Conservation (phyloP, 352 stramenopile genomes). For the Phytophthora pisi region DNA sequence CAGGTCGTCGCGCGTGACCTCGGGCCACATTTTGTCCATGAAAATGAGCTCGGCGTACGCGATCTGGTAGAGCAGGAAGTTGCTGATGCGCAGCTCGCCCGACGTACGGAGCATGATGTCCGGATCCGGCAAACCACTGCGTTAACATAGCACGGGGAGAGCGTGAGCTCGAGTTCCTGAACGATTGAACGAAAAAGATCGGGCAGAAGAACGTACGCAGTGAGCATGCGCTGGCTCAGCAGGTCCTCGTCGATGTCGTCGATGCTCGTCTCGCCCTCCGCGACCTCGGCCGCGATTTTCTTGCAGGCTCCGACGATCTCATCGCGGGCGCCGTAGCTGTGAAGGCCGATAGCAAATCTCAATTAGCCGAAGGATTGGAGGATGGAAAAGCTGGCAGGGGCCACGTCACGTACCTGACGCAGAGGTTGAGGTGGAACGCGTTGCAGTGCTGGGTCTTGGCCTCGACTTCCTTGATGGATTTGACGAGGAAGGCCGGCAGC, state of each 20-base stretch:
- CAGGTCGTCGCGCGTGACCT: constrained; percentile 89
- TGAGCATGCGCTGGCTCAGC: constrained; percentile 77
- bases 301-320: constrained; percentile 95
- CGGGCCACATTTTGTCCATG: constrained; percentile 95
- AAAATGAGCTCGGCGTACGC: constrained; percentile 96
- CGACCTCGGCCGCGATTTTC: constrained; percentile 87
- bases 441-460: constrained; percentile 85
- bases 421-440: constrained; percentile 84
- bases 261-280: constrained; percentile 55
- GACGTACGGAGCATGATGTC: constrained; percentile 96
- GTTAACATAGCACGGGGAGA: constrained; percentile 25
- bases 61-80: constrained; percentile 96
- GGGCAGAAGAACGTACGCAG: constrained; percentile 53
- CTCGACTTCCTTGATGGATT: constrained; percentile 82
- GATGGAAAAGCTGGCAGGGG: background rate
- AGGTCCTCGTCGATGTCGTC: constrained; percentile 82
- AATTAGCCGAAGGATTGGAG: constrained; percentile 6
- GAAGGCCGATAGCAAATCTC: constrained; percentile 36
- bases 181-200: constrained; percentile 18
- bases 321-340: constrained; percentile 93
- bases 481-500: constrained; percentile 62
- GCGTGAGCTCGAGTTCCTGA: constrained; percentile 3
- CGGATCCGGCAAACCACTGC: constrained; percentile 86
- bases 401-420: constrained; percentile 54
- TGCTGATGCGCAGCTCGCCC: constrained; percentile 94